Conservation (phyloP, 2,329 filamentous ascomycete genomes). For the Lachnellula cervina region DNA sequence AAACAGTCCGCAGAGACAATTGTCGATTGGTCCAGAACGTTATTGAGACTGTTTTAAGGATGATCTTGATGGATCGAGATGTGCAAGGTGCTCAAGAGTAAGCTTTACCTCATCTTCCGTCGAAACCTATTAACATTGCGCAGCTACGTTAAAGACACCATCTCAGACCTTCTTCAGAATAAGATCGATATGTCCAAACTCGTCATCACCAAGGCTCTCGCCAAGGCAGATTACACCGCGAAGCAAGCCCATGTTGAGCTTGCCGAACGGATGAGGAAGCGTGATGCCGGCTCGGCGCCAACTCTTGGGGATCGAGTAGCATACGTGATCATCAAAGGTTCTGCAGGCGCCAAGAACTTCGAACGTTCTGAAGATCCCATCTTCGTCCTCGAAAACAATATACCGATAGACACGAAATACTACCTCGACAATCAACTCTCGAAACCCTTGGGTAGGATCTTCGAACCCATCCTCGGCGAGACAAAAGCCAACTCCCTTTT, state of each 20-base stretch:
- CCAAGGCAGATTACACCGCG: slow-evolving; percentile 81
- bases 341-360: slow-evolving; percentile 87
- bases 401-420: slow-evolving; percentile 97
- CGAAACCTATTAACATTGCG: slow-evolving; percentile 24
- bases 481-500: slow-evolving; percentile 83
- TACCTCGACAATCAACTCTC: slow-evolving; percentile 98
- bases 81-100: slow-evolving; percentile 89
- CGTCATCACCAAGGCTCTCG: slow-evolving; percentile 95
- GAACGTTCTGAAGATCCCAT: slow-evolving; percentile 97
- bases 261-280: slow-evolving; percentile 93
- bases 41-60: slow-evolving; percentile 91
- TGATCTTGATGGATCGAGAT: slow-evolving; percentile 92
- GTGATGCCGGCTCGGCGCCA: slow-evolving; percentile 89
- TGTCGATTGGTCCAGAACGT: slow-evolving; percentile 93
- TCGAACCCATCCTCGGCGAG: slow-evolving; percentile 94
- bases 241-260: slow-evolving; percentile 97
- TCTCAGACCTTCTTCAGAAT: slow-evolving; percentile 92
- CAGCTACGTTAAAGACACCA: slow-evolving; percentile 94
- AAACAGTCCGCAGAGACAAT: slow-evolving; percentile 95
- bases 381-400: slow-evolving; percentile 93
- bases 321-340: slow-evolving; percentile 94
- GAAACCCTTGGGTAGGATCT: slow-evolving; percentile 90
- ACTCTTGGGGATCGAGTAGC: slow-evolving; percentile 92
- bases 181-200: slow-evolving; percentile 99
- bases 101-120: slow-evolving; percentile 36